Conservation (phyloP, 768 basidiomycete genomes). For the Boletales sp. region DNA sequence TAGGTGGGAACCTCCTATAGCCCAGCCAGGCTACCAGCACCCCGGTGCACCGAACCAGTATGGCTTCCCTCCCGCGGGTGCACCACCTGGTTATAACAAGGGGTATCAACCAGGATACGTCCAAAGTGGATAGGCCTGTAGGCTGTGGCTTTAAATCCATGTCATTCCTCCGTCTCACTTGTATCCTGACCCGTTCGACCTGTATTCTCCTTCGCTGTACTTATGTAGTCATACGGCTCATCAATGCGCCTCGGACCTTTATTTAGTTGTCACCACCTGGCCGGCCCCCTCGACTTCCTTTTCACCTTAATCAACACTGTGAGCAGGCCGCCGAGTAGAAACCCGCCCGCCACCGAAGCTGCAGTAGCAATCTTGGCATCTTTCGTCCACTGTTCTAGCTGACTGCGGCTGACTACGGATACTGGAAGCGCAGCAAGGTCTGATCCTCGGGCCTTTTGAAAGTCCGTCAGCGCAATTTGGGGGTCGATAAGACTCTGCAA, state of each 20-base stretch:
- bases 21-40: slow-evolving; percentile 36
- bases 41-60: slow-evolving; percentile 24
- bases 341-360: slow-evolving; percentile 32
- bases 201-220: neutral
- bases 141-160: neutral
- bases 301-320: slow-evolving; percentile 13
- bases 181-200: neutral
- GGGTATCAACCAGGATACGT: slow-evolving; percentile 30
- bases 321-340: slow-evolving; percentile 33
- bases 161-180: neutral
- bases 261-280: slow-evolving; percentile 4
- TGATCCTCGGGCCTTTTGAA: slow-evolving; percentile 40
- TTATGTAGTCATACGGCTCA: neutral
- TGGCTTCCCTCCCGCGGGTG: neutral
- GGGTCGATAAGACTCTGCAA: slow-evolving; percentile 44
- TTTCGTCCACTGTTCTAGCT: slow-evolving; percentile 12
- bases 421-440: slow-evolving; percentile 31
- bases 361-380: slow-evolving; percentile 17
- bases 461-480: slow-evolving; percentile 33
- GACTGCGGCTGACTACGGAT: slow-evolving; percentile 2
- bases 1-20: slow-evolving; percentile 36
- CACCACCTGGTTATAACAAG: slow-evolving; percentile 11
- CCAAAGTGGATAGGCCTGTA: slow-evolving; percentile 11
- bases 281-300: slow-evolving; percentile 5
- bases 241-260: neutral